These are phyloP conservation scores for Teratosphaeria destructans DNA, from an alignment of 2,329 filamentous ascomycete genomes.

Conservation along the genomic window DNA sequence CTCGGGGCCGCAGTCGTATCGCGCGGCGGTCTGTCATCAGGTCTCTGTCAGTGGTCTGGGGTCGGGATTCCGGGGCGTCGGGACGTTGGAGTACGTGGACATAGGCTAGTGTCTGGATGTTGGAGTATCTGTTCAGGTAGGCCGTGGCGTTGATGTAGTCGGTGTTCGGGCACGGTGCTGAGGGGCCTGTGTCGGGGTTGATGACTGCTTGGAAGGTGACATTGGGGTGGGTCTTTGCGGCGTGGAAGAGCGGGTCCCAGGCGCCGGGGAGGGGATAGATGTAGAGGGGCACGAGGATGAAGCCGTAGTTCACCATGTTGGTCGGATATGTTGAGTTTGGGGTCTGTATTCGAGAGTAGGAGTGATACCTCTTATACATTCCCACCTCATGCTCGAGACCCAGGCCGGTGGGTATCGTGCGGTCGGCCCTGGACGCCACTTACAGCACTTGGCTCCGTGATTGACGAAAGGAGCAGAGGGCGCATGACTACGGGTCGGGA, in stretches of 20 bases:
- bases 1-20: slow-evolving; percentile 11
- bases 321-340: not conserved
- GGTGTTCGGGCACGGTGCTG: slow-evolving; percentile 11
- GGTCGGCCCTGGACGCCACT: not conserved
- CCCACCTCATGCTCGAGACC: not conserved
- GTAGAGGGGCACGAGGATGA: slow-evolving; percentile 21
- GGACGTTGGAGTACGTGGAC: slow-evolving; percentile 8
- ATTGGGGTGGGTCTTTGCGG: slow-evolving; percentile 14
- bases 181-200: slow-evolving; percentile 20
- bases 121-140: slow-evolving; percentile 15
- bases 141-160: slow-evolving; percentile 16
- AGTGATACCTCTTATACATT: not conserved
- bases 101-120: slow-evolving; percentile 21
- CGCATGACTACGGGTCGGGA: too few relatives aligned
- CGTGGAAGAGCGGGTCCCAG: slow-evolving; percentile 18
- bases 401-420: not conserved
- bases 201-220: slow-evolving; percentile 22
- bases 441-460: not conserved
- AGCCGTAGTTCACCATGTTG: slow-evolving; percentile 1
- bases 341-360: not conserved
- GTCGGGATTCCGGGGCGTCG: not conserved
- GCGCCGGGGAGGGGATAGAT: slow-evolving; percentile 17
- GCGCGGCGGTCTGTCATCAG: slow-evolving; percentile 8
- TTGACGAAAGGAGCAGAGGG: not conserved
- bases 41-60: not conserved